Base-by-base conservation (phyloP, 1,139 yeast genomes). In the Spathaspora sp. region DNA sequence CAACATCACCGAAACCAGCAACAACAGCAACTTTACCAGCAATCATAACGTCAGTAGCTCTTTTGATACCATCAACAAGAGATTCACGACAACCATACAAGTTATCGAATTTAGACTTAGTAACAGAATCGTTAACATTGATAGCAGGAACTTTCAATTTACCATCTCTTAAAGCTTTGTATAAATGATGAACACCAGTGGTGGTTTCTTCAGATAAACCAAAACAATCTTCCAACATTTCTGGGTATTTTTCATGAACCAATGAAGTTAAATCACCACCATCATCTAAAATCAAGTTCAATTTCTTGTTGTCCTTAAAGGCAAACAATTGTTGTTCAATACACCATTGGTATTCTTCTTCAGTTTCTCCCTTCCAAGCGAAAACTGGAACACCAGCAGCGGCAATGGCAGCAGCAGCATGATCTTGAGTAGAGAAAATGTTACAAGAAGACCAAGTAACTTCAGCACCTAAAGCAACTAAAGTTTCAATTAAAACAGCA, bases 351-450 rank as follows among this genome's bases (percentile, higher is more conserved):
- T 93, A 93, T 80, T 93, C 99, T 80, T 93, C 99, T 76, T 93
- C 99, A 73, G 99, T 89, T 83, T 93, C 99, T 71, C 99, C 99
- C 84, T 93, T 93, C 99, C 99, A 95, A 65, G 99, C 99, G 63
- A 90, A 95, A 58, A 95, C 99, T 69, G 99, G 99, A 52, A 93
- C 95, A 78, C 99, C 99, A 61, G 97, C 76, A 62, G 99, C 99
- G 63, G 99, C 99, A 74, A 95, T 93, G 65, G 99, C 99, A 67
- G 99, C 98, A 65, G 99, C 99, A 61, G 98, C 98, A 72, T 93
- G 98, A 77, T 93, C 99, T 81, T 93, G 99, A 58, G 99, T 93
- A 61, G 98, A 93, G 87, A 89, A 93, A 66, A 93, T 93, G 96
- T 93, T 93, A 84, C 99, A 93, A 46, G 98, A 91, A 57, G 97